Conservation (phyloP, 495 filamentous ascomycete genomes). For the Lophiostoma macrostomum region DNA sequence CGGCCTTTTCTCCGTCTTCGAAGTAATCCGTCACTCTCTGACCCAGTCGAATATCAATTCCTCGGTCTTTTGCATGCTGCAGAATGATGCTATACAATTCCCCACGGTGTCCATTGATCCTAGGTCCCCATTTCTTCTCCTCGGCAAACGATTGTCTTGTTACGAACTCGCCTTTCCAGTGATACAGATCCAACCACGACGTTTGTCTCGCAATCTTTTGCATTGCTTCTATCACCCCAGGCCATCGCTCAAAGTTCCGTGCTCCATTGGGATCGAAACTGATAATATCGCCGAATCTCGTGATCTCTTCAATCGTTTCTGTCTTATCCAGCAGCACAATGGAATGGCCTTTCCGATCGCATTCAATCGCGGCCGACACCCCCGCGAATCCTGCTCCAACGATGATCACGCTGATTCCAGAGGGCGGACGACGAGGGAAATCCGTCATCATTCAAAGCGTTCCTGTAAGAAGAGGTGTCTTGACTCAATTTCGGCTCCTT, state of each 20-base stretch:
- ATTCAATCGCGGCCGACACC: conserved; percentile 32
- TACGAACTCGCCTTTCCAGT: conserved; percentile 45
- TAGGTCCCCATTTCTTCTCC: conserved; percentile 44
- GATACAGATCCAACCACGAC: conserved; percentile 35
- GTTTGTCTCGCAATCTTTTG: conserved; percentile 22
- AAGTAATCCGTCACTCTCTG: conserved; percentile 59
- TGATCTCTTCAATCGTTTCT: conserved; percentile 15
- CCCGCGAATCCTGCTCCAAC: conserved; percentile 32
- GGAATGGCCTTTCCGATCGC: conserved; percentile 31
- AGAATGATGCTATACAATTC: conserved; percentile 61
- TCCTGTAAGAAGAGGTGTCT: too few species aligned
- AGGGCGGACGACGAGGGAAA: conserved; percentile 19
- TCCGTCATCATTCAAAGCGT: too few species aligned
- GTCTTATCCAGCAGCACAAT: conserved; percentile 18
- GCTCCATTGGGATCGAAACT: conserved; percentile 28
- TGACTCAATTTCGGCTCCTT: too few species aligned
- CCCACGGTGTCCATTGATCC: conserved; percentile 61
- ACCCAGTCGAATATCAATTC: conserved; percentile 55
- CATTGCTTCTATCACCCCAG: conserved; percentile 27
- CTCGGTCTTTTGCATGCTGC: conserved; percentile 53
- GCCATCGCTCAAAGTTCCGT: conserved; percentile 27
- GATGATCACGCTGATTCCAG: conserved; percentile 27
- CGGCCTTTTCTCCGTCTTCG: conserved; percentile 54
- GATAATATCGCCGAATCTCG: conserved; percentile 26
- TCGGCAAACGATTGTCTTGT: conserved; percentile 39